A percentile compares a stretch with the other conserved stretches of the same genome.
Evolutionary conservation across 345 rosid species (phyloP).

Genomic region (Murraya paniculata): DNA sequence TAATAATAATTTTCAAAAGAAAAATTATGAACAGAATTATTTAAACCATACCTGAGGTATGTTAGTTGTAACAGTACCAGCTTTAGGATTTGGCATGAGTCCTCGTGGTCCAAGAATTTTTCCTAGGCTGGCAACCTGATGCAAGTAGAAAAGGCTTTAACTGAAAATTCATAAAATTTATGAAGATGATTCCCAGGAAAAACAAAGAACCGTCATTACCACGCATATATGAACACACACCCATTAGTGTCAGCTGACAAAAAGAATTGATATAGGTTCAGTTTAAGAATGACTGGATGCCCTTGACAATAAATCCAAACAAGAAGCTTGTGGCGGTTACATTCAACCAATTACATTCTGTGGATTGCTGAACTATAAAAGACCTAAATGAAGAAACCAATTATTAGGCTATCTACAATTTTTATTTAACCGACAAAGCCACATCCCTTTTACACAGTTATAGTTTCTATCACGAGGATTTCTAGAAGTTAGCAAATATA

Average conservation of each 20-base stretch:
- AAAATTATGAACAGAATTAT: background rate
- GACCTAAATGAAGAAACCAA: background rate
- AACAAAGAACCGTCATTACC: background rate
- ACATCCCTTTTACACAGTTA: background rate
- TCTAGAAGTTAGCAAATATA: background rate
- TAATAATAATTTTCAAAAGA: background rate
- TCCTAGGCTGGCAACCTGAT: conserved; percentile 93
- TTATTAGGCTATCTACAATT: background rate
- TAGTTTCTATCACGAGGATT: background rate
- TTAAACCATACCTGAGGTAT: conserved; percentile 68
- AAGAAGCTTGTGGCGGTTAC: background rate
- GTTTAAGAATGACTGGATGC: background rate
- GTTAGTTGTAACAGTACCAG: conserved; percentile 87
- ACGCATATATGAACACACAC: background rate
- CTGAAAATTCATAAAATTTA: background rate
- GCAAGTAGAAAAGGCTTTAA: conserved; percentile 17
- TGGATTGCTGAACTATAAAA: background rate
- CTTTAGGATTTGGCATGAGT: conserved; percentile 99
- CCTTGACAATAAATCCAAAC: background rate
- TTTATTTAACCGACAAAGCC: background rate
- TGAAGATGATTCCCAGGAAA: background rate
- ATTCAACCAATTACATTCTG: background rate
- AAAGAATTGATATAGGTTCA: background rate
- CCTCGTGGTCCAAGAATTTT: conserved; percentile 98
- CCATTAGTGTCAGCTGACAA: background rate